phyloP scores from a whole-genome alignment of 176 grass and related monocot genomes.

The Musa beccarii region DNA sequence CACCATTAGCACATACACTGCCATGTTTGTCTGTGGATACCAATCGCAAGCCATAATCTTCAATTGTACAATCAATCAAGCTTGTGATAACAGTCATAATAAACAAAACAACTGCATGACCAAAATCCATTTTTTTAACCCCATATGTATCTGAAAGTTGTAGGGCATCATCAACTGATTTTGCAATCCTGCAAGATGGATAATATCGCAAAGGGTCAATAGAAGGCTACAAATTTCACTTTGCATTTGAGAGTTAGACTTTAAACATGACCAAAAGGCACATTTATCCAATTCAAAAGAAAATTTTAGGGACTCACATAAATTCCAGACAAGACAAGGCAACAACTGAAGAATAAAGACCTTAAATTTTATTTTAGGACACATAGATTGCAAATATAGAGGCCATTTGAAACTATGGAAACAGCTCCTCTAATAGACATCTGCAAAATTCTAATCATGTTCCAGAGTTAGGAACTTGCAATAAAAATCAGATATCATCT shows the following conservation, averaged over 20 bases:
- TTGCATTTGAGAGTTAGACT: background rate
- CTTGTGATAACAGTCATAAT: constrained; percentile 37
- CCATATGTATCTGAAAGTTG: constrained; percentile 50
- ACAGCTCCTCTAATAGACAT: no score
- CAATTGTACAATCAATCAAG: constrained; percentile 59
- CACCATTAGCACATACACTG: constrained; percentile 23
- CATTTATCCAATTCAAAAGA: background rate
- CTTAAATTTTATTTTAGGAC: no score
- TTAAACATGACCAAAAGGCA: background rate
- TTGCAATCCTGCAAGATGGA: constrained; percentile 47
- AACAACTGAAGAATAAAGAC: no score
- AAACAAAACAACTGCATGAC: constrained; percentile 60
- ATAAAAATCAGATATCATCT: no score
- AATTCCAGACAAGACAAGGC: background rate
- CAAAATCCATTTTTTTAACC: constrained; percentile 35
- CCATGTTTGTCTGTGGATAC: constrained; percentile 23
- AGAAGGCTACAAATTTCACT: background rate
- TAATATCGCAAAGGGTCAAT: background rate
- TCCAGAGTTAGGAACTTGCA: no score
- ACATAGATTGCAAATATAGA: no score
- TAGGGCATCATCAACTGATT: constrained; percentile 54
- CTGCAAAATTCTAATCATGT: no score
- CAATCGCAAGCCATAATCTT: constrained; percentile 55
- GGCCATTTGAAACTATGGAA: no score
- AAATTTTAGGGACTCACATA: background rate